Evolutionary conservation across 225 moss, liverwort and hornwort genomes (phyloP).

Genomic region (Neckera pumila): DNA sequence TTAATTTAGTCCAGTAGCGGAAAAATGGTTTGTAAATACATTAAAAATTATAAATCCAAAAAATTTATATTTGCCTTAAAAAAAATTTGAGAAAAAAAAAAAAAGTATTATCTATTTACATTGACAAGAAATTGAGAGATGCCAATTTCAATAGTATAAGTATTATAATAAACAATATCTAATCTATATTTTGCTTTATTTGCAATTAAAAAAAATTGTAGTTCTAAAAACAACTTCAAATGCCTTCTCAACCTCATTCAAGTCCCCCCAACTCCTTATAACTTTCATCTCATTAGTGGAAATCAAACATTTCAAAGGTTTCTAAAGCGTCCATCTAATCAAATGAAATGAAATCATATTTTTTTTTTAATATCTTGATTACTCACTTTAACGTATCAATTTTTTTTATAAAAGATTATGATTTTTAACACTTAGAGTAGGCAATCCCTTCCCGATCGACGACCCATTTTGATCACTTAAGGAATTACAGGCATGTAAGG

Average conservation of each 20-base stretch:
- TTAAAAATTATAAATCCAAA: not conserved
- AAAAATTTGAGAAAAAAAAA: not conserved
- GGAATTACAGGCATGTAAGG: no score
- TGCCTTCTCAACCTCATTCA: not conserved
- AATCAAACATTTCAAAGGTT: not conserved
- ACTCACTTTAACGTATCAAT: not conserved
- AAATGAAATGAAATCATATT: not conserved
- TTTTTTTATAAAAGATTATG: rapidly evolving
- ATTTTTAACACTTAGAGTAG: not conserved
- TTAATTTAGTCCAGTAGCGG: not conserved
- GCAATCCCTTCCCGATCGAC: no score
- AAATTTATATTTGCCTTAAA: not conserved
- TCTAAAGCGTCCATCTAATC: rapidly evolving
- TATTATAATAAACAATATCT: not conserved
- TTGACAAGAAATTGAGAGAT: not conserved
- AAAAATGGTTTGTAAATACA: not conserved
- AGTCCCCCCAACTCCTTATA: rapidly evolving
- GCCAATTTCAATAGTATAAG: not conserved
- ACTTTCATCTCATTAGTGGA: not conserved
- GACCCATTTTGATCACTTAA: no score
- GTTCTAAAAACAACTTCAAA: not conserved
- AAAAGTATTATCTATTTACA: no score
- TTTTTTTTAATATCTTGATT: not conserved
- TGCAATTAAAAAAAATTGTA: not conserved
- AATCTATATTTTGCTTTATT: not conserved